Percentiles rank a stretch among this genome's conserved stretches.
Evolutionary conservation across 78 protist genomes (phyloP).

Genomic region (Speleostelium caveatum): DNA sequence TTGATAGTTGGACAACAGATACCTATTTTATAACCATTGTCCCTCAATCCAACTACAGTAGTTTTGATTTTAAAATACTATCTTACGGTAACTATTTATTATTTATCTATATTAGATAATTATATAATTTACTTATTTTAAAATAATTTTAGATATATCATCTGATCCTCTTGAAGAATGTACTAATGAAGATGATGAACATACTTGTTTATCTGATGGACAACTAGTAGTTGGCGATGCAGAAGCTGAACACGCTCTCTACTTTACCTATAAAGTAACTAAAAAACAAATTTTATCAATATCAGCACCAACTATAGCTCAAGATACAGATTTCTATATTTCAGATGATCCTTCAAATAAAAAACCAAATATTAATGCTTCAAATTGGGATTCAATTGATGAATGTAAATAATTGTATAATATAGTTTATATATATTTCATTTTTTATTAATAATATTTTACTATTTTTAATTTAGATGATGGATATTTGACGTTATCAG

Average conservation of each 20-base stretch:
- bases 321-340: slow-evolving; percentile 63
- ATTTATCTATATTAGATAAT: not conserved
- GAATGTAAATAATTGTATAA: slow-evolving; percentile 31
- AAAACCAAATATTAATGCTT: slow-evolving; percentile 6
- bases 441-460: no score
- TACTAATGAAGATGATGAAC: not conserved
- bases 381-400: no score
- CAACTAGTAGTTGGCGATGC: not conserved
- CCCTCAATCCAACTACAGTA: not conserved
- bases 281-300: slow-evolving; percentile 3
- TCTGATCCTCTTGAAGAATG: not conserved
- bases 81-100: not conserved
- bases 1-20: not conserved
- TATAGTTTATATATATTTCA: not conserved
- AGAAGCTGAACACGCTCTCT: not conserved
- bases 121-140: not conserved
- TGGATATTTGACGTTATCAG: slow-evolving; percentile 32
- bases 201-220: slow-evolving; percentile 54
- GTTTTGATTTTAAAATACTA: not conserved
- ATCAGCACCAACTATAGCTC: slow-evolving; percentile 19
- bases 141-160: not conserved
- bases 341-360: slow-evolving; percentile 21
- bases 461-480: no score
- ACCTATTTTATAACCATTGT: slow-evolving; percentile 44
- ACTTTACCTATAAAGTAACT: slow-evolving; percentile 30